Percentiles rank a stretch among this genome's conserved stretches.
These are phyloP conservation scores for Bipolaris sorokiniana DNA, from an alignment of 2,329 filamentous ascomycete genomes.

Conservation along the genomic window DNA sequence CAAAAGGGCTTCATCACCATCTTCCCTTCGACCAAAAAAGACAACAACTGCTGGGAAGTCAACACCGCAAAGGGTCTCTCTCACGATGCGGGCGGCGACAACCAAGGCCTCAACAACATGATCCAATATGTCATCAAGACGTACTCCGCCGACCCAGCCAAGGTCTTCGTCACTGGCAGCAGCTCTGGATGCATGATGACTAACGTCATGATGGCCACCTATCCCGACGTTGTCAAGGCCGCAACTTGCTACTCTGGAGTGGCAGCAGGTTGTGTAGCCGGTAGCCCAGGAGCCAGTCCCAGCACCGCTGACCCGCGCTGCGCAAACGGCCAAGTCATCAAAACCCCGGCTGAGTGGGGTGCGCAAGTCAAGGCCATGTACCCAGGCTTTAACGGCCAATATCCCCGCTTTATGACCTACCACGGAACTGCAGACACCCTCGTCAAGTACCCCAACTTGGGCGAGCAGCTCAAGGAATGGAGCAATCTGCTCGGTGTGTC, in stretches of 20 bases:
- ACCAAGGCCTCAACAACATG: conserved; percentile 64
- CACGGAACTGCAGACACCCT: conserved; percentile 47
- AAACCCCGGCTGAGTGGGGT: conserved; percentile 39
- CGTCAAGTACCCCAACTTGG: conserved; percentile 35
- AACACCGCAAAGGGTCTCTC: conserved; percentile 60
- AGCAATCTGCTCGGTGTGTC: conserved; percentile 29
- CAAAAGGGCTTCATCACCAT: conserved; percentile 65
- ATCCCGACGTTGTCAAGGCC: conserved; percentile 38
- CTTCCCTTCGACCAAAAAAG: conserved; percentile 60
- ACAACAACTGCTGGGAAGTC: conserved; percentile 64
- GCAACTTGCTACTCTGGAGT: conserved; percentile 37
- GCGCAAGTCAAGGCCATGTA: conserved; percentile 43
- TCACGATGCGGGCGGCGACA: conserved; percentile 63
- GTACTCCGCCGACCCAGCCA: conserved; percentile 59
- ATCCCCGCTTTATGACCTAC: conserved; percentile 46
- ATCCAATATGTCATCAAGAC: conserved; percentile 59
- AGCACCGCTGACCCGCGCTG: conserved; percentile 27
- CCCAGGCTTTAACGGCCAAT: conserved; percentile 45
- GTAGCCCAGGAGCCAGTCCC: conserved; percentile 51
- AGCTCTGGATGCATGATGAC: conserved; percentile 44
- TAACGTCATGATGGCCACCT: conserved; percentile 39
- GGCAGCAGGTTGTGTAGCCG: conserved; percentile 39
- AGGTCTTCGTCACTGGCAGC: conserved; percentile 50
- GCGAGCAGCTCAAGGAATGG: conserved; percentile 41
- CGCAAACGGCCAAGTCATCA: conserved; percentile 26